phyloP scores from a whole-genome alignment of 1,284 basidiomycete genomes.

The Apiotrichum brassicae region DNA sequence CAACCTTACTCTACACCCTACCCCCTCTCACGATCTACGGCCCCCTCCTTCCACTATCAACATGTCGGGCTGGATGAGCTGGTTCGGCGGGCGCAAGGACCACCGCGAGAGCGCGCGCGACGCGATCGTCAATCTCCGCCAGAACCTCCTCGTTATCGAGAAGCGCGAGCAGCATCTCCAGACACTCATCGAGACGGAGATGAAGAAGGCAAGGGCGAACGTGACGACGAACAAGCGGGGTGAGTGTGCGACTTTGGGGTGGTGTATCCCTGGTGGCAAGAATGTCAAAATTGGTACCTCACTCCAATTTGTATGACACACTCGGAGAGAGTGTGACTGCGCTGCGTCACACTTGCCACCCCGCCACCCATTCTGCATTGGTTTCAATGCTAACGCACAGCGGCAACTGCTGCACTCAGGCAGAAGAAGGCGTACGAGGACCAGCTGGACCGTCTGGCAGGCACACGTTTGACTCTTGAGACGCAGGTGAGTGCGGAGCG shows the following conservation, averaged over 20 bases:
- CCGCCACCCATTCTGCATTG: too few relatives aligned
- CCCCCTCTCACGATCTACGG: background rate
- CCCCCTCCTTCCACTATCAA: constrained; percentile 41
- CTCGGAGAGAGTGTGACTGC: too few relatives aligned
- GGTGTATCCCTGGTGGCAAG: too few relatives aligned
- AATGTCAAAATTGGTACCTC: too few relatives aligned
- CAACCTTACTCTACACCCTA: background rate
- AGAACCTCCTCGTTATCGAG: constrained; percentile 91
- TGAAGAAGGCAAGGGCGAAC: constrained; percentile 85
- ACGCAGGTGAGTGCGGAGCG: constrained; percentile 68
- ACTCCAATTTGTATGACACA: too few relatives aligned
- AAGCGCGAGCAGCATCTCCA: constrained; percentile 98
- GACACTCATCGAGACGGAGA: constrained; percentile 95
- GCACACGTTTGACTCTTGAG: constrained; percentile 86
- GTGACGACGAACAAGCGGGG: constrained; percentile 90
- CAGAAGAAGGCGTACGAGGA: constrained; percentile 88
- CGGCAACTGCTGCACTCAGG: constrained; percentile 81
- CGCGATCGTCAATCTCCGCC: constrained; percentile 76
- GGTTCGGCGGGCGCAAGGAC: constrained; percentile 62
- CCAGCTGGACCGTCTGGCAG: constrained; percentile 81
- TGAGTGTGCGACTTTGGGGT: constrained; percentile 51
- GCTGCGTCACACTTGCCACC: too few relatives aligned
- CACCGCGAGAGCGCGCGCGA: constrained; percentile 72
- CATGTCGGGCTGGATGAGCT: constrained; percentile 85
- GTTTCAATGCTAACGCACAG: too few relatives aligned